Evolutionary conservation across 1,284 basidiomycete genomes (phyloP).

Genomic region (Anthracocystis setariae): DNA sequence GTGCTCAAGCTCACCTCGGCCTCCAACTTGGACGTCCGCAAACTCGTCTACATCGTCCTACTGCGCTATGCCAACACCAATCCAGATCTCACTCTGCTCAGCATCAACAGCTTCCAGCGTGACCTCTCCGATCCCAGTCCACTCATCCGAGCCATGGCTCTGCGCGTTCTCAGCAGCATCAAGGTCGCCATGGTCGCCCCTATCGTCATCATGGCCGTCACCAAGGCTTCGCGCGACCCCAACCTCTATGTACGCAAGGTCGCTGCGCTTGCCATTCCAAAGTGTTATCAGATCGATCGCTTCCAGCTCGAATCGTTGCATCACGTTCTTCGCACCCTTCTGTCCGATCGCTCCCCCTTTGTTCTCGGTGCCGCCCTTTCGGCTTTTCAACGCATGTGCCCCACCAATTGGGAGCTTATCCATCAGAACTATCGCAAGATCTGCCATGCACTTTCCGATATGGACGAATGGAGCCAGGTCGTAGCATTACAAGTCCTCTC

Average conservation of each 20-base stretch:
- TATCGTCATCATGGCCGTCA: constrained; percentile 86
- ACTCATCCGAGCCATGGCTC: constrained; percentile 84
- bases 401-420: constrained; percentile 74
- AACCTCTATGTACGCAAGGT: constrained; percentile 94
- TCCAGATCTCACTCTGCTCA: constrained; percentile 91
- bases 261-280: constrained; percentile 87
- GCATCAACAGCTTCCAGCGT: constrained; percentile 98
- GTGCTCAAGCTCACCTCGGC: constrained; percentile 66
- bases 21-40: constrained; percentile 84
- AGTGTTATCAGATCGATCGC: constrained; percentile 74
- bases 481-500: constrained; percentile 81
- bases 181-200: constrained; percentile 85
- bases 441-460: constrained; percentile 84
- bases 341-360: constrained; percentile 84
- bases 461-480: constrained; percentile 95
- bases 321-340: constrained; percentile 78
- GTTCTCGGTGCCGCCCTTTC: constrained; percentile 86
- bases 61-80: constrained; percentile 79
- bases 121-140: constrained; percentile 92
- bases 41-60: constrained; percentile 97
- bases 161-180: constrained; percentile 92
- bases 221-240: constrained; percentile 86
- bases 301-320: constrained; percentile 79
- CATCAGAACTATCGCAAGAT: constrained; percentile 88
- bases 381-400: constrained; percentile 73